phyloP scores from a whole-genome alignment of 805 yeast species.

The Wickerhamomyces canadensis region DNA sequence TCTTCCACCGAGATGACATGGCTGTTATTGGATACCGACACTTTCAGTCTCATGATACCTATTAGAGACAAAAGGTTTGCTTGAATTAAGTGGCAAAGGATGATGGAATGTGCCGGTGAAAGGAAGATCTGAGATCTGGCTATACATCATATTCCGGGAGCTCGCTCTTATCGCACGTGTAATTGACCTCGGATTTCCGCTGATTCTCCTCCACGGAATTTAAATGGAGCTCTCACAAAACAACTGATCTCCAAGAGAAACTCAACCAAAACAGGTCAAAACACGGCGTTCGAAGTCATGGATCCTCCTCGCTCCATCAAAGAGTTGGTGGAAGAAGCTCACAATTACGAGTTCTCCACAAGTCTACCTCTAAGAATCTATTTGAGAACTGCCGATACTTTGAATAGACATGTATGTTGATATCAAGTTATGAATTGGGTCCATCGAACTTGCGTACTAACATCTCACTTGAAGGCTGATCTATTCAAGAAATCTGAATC shows the following conservation, averaged over 20 bases:
- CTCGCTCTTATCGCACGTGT: slow-evolving; percentile 4
- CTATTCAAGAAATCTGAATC: slow-evolving; percentile 38
- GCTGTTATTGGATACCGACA: slow-evolving; percentile 23
- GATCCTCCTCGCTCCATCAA: slow-evolving; percentile 19
- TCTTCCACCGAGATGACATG: slow-evolving; percentile 33
- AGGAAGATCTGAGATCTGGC: too few relatives aligned
- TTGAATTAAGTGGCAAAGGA: not conserved
- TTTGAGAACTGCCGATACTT: slow-evolving; percentile 46
- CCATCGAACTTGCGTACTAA: too few relatives aligned
- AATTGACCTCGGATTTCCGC: not conserved
- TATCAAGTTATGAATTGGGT: slow-evolving; percentile 1
- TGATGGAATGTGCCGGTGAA: not conserved
- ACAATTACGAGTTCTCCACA: slow-evolving; percentile 47
- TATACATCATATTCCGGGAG: too few relatives aligned
- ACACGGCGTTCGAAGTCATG: not conserved
- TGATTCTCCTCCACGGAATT: not conserved
- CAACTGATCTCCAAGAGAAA: not conserved
- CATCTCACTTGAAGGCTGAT: slow-evolving; percentile 29
- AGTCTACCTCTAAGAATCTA: slow-evolving; percentile 47
- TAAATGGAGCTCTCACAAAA: not conserved
- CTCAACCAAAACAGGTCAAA: too few relatives aligned
- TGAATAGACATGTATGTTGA: slow-evolving; percentile 35
- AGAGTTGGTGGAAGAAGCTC: slow-evolving; percentile 42
- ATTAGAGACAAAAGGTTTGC: not conserved
- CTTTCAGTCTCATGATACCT: slow-evolving; percentile 34